A percentile compares a stretch with the other conserved stretches of the same genome.
phyloP scores from a whole-genome alignment of 768 basidiomycete genomes.

The Termitomyces sp. region DNA sequence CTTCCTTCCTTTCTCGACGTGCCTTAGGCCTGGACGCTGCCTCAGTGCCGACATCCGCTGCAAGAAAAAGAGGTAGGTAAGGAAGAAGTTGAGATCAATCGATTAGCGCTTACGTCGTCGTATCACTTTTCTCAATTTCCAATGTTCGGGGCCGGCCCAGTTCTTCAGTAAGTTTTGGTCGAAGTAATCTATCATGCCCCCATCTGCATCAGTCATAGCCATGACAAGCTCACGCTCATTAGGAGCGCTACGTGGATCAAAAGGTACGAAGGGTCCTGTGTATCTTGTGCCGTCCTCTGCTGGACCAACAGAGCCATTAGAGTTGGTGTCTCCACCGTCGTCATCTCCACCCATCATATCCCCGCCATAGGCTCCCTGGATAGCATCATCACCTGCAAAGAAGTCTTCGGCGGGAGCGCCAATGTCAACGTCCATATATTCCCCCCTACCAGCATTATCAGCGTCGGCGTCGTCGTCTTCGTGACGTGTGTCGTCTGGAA shows the following conservation, averaged over 20 bases:
- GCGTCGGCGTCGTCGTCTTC: constrained; percentile 21
- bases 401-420: constrained; percentile 38
- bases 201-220: constrained; percentile 68
- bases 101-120: constrained; percentile 56
- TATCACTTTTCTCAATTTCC: constrained; percentile 86
- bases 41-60: constrained; percentile 34
- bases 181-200: constrained; percentile 79
- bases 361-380: constrained; percentile 24
- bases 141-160: constrained; percentile 99
- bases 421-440: constrained; percentile 19
- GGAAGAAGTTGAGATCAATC: background rate
- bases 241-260: constrained; percentile 77
- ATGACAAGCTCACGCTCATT: constrained; percentile 79
- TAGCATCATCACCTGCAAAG: constrained; percentile 51
- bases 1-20: constrained; percentile 68
- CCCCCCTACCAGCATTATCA: constrained; percentile 25
- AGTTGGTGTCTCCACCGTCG: constrained; percentile 34
- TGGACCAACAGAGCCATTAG: constrained; percentile 39
- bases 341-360: constrained; percentile 25
- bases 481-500: constrained; percentile 45
- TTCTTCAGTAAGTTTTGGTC: constrained; percentile 84
- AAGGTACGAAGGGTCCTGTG: constrained; percentile 59
- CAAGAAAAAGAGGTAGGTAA: background rate
- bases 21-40: constrained; percentile 44
- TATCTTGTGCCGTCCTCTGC: constrained; percentile 34